phyloP scores from a whole-genome alignment of 257 asterid genomes.

The Scutellaria minor region DNA sequence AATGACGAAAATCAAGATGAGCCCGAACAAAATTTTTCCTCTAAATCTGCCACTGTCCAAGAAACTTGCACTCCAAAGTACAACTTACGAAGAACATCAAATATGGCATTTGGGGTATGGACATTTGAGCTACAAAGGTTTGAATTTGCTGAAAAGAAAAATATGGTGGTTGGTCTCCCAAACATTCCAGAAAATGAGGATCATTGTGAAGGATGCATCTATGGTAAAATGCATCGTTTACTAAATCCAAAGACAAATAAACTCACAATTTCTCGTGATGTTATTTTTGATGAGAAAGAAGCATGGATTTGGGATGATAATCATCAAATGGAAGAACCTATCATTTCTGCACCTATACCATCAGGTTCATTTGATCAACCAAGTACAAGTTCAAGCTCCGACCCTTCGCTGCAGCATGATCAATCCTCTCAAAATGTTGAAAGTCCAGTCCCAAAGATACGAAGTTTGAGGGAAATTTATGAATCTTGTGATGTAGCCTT shows the following conservation, averaged over 20 bases:
- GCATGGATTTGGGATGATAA: too few relatives aligned
- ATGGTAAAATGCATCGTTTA: constrained; percentile 3
- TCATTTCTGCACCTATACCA: too few relatives aligned
- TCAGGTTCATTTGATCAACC: too few relatives aligned
- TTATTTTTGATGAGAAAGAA: too few relatives aligned
- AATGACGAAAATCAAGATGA: too few relatives aligned
- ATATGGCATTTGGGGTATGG: constrained; percentile 17
- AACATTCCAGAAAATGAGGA: neutral
- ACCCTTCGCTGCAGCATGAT: too few relatives aligned
- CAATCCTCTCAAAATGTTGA: neutral
- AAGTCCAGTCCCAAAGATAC: neutral
- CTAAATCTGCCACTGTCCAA: too few relatives aligned
- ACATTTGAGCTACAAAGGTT: neutral
- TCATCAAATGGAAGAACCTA: too few relatives aligned
- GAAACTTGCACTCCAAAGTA: too few relatives aligned
- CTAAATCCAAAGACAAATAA: too few relatives aligned
- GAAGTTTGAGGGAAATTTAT: neutral
- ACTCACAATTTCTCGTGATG: too few relatives aligned
- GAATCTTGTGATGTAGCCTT: neutral
- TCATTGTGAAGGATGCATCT: constrained; percentile 6
- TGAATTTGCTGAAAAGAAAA: neutral
- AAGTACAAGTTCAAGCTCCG: too few relatives aligned
- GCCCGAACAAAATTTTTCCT: neutral
- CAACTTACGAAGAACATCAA: neutral
- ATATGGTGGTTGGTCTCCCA: neutral